These are phyloP conservation scores for Stylosanthes scabra DNA, from an alignment of 331 rosid genomes.

Conservation along the genomic window DNA sequence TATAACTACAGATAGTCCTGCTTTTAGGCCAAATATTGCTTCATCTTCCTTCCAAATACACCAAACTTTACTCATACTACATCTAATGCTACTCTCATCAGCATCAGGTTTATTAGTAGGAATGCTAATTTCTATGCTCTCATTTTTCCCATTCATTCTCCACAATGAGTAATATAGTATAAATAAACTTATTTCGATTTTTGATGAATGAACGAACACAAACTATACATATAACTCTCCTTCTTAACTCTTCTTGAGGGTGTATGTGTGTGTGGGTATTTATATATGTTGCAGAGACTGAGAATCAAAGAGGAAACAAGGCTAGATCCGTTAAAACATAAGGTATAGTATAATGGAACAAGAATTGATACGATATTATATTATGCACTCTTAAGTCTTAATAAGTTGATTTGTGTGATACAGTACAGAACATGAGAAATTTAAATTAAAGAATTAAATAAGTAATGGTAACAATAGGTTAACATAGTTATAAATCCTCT, in stretches of 20 bases:
- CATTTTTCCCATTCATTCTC: slow-evolving; percentile 67
- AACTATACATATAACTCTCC: background rate
- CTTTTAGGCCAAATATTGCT: slow-evolving; percentile 69
- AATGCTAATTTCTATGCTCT: slow-evolving; percentile 54
- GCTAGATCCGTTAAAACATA: slow-evolving; percentile 32
- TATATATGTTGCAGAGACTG: background rate
- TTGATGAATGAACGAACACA: too few relatives aligned
- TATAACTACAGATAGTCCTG: slow-evolving; percentile 70
- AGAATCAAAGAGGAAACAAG: slow-evolving; percentile 40
- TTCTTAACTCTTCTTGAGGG: background rate
- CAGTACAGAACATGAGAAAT: too few relatives aligned
- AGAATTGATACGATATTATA: slow-evolving; percentile 44
- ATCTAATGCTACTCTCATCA: slow-evolving; percentile 25
- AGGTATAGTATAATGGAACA: slow-evolving; percentile 19
- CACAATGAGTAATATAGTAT: background rate
- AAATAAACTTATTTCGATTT: too few relatives aligned
- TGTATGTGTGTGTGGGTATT: background rate
- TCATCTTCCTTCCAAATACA: slow-evolving; percentile 59
- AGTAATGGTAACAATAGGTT: too few relatives aligned
- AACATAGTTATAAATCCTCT: too few relatives aligned
- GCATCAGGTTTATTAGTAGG: slow-evolving; percentile 31
- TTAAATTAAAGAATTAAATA: too few relatives aligned
- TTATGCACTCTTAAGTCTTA: too few relatives aligned
- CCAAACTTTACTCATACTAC: slow-evolving; percentile 36
- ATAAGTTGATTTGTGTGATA: too few relatives aligned